Percentiles rank a stretch among this genome's conserved stretches.
Evolutionary conservation across 495 filamentous ascomycete species (phyloP).

Genomic region (Penicillium fimorum): DNA sequence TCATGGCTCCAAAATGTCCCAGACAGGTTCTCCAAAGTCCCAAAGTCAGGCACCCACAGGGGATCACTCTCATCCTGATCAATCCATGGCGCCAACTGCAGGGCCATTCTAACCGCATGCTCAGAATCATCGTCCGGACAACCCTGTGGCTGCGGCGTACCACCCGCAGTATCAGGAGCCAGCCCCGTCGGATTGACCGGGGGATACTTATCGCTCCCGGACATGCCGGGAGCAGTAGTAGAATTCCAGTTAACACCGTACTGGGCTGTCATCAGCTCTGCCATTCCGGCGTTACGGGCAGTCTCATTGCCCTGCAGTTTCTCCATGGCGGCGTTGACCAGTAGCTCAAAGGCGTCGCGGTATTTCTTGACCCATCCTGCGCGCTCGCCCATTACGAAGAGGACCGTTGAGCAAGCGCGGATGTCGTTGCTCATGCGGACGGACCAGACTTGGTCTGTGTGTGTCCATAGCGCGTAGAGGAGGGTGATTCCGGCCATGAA

Average conservation of each 20-base stretch:
- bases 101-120: slow-evolving; percentile 45
- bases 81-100: slow-evolving; percentile 48
- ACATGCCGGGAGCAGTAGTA: slow-evolving; percentile 16
- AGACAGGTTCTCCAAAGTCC: slow-evolving; percentile 42
- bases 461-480: slow-evolving; percentile 49
- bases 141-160: slow-evolving; percentile 14
- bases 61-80: slow-evolving; percentile 42
- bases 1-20: slow-evolving; percentile 37
- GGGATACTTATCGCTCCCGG: slow-evolving; percentile 17
- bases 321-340: slow-evolving; percentile 56
- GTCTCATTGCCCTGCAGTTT: slow-evolving; percentile 45
- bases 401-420: slow-evolving; percentile 52
- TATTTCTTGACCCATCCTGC: slow-evolving; percentile 53
- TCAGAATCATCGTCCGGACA: slow-evolving; percentile 20
- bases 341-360: slow-evolving; percentile 53
- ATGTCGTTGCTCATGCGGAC: slow-evolving; percentile 54
- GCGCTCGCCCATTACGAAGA: slow-evolving; percentile 56
- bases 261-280: slow-evolving; percentile 45
- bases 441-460: slow-evolving; percentile 50
- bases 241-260: slow-evolving; percentile 19
- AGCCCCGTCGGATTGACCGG: slow-evolving; percentile 15
- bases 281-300: slow-evolving; percentile 40
- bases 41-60: slow-evolving; percentile 50
- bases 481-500: slow-evolving; percentile 56
- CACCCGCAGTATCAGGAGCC: slow-evolving; percentile 12